Evolutionary conservation across 768 basidiomycete species (phyloP), one percentile per base, ranked within the genome.

Genomic region (Hysterangium stoloniferum): DNA sequence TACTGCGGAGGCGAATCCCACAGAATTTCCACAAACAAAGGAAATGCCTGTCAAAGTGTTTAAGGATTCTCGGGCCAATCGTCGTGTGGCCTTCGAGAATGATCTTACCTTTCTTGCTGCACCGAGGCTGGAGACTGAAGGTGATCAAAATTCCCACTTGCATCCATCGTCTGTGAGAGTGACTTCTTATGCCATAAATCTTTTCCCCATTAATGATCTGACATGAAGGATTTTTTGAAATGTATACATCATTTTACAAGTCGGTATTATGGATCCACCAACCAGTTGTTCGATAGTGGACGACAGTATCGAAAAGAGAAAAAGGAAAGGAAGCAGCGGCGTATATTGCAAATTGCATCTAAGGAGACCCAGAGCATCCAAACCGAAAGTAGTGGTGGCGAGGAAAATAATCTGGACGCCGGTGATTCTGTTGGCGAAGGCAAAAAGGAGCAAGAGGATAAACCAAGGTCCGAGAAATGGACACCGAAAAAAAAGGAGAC

Each of bases 191-290:
- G 4, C 50, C 46, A 28, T 41, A 25, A 44, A 38, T 48, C 31
- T 37, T 50, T 37, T 15, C 3, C 6, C 31, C 32, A 6, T 49
- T 27, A 31, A 68, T 76, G n/a, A 67, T 62, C 47, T 61, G n/a
- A 7, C 61, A 27, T 11, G 3, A 19, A 78, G 76, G 76, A 79
- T 48, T 52, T 79, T 24, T 55, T 78, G 43, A 78, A 78, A 61
- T 68, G 68, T 42, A 70, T 78, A 34, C 77, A 78, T 53, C 64
- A 76, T 56, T 75, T 74, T 48, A 64, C 76, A 20, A 73, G 71
- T 41, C 65, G 63, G 19, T 82, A 82, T 60, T 90, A 87, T 56
- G 67, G 68, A 19, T 78, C 80, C 55, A 69, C 72, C 48, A 84
- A 80, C 0, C 75, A 86, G 55, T 62, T 87, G 2, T 64, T 70